phyloP scores from a whole-genome alignment of 129 eudicot species.

The Saussurea involucrata region DNA sequence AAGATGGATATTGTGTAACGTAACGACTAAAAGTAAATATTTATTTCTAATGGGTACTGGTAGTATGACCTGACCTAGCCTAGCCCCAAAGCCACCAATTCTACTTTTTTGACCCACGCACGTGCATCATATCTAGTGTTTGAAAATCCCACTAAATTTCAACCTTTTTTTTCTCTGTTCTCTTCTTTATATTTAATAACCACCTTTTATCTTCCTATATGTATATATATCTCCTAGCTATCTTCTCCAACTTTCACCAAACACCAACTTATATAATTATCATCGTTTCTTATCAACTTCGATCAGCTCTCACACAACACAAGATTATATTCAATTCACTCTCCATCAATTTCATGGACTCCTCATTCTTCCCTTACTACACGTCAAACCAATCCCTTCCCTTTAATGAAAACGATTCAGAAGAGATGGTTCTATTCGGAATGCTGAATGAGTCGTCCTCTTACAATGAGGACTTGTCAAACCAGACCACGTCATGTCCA shows the following conservation, averaged over 20 bases:
- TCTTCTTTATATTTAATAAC: constrained; percentile 1
- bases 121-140: background rate
- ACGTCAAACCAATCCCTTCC: constrained; percentile 24
- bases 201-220: constrained; percentile 11
- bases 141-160: constrained; percentile 29
- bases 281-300: background rate
- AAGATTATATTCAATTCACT: too few species aligned
- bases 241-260: constrained; percentile 12
- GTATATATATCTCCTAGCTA: background rate
- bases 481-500: background rate
- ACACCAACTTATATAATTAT: background rate
- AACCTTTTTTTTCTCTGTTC: background rate
- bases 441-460: constrained; percentile 31
- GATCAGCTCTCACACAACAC: background rate
- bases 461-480: constrained; percentile 6
- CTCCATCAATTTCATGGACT: constrained; percentile 12
- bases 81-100: constrained; percentile 27
- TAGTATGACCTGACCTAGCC: background rate
- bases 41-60: constrained; percentile 1
- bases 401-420: constrained; percentile 32
- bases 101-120: constrained; percentile 42
- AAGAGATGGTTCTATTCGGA: constrained; percentile 20
- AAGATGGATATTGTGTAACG: background rate
- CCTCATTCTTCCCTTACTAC: constrained; percentile 27
- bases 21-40: too few species aligned